Base-by-base conservation (phyloP, 148 eudicot genomes). In the Silene latifolia region DNA sequence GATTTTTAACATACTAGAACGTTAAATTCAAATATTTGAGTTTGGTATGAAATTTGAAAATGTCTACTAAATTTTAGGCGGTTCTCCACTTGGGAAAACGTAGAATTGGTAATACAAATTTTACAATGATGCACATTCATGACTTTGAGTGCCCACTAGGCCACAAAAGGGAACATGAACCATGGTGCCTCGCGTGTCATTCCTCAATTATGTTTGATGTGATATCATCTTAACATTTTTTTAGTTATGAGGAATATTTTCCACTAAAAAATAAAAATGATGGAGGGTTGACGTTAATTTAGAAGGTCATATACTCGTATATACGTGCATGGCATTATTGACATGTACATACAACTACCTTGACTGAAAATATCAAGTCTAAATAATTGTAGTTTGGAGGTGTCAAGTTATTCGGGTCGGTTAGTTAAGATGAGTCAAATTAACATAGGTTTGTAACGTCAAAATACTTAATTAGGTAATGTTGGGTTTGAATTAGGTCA, bases 141-240 rank as follows among this genome's bases (percentile, higher is more conserved):
- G 77, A 75, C 79, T 75, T 76, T 58, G 83, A 66, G 79, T 76
- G 76, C 74, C 79, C 83, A 80, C 76, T 39, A 5, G 44, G 8
- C 44, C 44, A 39, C 44, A 57, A 59, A 57, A 61, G 67, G 71
- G 62, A 44, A 35, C 60, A 71, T 69, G 15, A 69, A 53, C 59
- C 72, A 58, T 75, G 54, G 23, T 76, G 44, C 29, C 48, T 79
- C 79, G 76, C 72, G 83, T 80, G 83, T 51, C 76, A 80, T 72
- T 76, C 80, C 29, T 72, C 73, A 76, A 67, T 76, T 72, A 76
- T 72, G 69, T 57, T 7, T 63, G 75, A 76, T 66, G 63, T 66
- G 69, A 72, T 76, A 25, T 80, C 18, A 60, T 64, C 20, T 58
- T 23, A 59, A 7, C 27, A 9, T 57, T 65, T 35, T 0, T 17